Base-by-base conservation (phyloP, 2,329 filamentous ascomycete species). In the Ophiostoma sp. region DNA sequence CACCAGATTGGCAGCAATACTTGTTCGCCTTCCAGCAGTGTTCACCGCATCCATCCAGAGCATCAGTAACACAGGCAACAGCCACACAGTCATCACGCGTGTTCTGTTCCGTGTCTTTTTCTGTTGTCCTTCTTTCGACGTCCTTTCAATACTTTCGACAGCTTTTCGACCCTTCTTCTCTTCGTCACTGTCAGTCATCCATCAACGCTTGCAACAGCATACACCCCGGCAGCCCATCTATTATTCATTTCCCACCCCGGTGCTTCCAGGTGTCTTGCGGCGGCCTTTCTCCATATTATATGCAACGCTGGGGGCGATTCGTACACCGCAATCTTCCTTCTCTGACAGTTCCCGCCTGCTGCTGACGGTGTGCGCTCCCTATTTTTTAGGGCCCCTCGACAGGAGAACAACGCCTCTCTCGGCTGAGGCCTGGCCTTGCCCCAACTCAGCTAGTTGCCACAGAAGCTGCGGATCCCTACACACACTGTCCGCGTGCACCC, bases 371-470 rank as follows among this genome's bases (percentile, higher is more conserved):
- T 17, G 31, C 25, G 66, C 36, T 63, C 31, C 59, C 22, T 39
- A 7, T 39, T 36, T 57, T n/a, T 57, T 45, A 57, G 33, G 69
- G 25, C 55, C 28, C 57, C 61, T 66, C 61, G 12, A 66, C 61
- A 66, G 61, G n/a, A n/a, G n/a, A n/a, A n/a, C n/a, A n/a, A n/a
- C 61, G 61, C 61, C 36, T 66, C 59, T 64, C 33, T 45, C 22
- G 61, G 61, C 61, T 45, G 36, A 66, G 61, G 61, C 28, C 61
- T 66, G 36, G 61, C 61, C 57, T 28, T 74, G 52, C 31, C 75
- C 75, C 57, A 76, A 75, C 70, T 45, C 69, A 76, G 75, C 75
- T 76, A 76, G 75, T 39, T 73, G 63, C 59, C 59, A 45, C 74
- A 71, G 72, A 64, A 50, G 72, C 72, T 69, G 75, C 75, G 75